Percentiles rank a stretch among this genome's conserved stretches.
phyloP scores from a whole-genome alignment of 768 basidiomycete species.

The Phylloporus rhodoxanthus region DNA sequence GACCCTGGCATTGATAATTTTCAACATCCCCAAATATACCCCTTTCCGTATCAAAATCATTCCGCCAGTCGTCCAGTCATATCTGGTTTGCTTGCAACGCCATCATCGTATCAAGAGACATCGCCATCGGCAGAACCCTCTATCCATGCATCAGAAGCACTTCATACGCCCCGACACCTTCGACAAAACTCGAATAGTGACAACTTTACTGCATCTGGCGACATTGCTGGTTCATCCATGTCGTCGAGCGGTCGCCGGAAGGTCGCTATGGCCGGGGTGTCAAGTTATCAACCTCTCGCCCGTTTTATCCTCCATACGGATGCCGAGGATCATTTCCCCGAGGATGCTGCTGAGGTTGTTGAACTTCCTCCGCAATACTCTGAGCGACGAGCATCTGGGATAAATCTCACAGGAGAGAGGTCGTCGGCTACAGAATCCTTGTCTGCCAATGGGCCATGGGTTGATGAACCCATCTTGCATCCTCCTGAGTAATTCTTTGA shows the following conservation, averaged over 20 bases:
- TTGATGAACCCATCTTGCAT: constrained; percentile 2
- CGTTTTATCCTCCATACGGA: constrained; percentile 68
- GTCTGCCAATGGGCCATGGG: constrained; percentile 6
- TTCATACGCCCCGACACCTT: constrained; percentile 11
- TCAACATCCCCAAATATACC: constrained; percentile 33
- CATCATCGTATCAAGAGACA: constrained; percentile 4
- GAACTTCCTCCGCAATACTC: constrained; percentile 76
- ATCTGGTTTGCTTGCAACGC: not conserved
- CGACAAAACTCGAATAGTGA: constrained; percentile 17
- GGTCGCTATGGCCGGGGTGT: constrained; percentile 47
- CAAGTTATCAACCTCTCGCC: constrained; percentile 37
- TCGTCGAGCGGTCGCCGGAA: constrained; percentile 45
- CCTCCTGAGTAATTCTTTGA: constrained; percentile 7
- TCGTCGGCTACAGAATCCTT: constrained; percentile 8
- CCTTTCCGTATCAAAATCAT: constrained; percentile 28
- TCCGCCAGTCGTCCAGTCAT: constrained; percentile 10
- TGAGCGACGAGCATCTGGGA: constrained; percentile 37
- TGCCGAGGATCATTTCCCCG: constrained; percentile 49
- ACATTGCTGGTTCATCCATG: constrained; percentile 19
- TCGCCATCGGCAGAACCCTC: constrained; percentile 7
- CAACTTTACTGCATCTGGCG: constrained; percentile 17
- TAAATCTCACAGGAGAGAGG: constrained; percentile 3
- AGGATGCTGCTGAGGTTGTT: constrained; percentile 47
- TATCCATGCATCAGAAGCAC: constrained; percentile 3
- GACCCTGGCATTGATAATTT: constrained; percentile 17